Evolutionary conservation across 257 asterid species (phyloP).

Genomic region (Linaria vulgaris): DNA sequence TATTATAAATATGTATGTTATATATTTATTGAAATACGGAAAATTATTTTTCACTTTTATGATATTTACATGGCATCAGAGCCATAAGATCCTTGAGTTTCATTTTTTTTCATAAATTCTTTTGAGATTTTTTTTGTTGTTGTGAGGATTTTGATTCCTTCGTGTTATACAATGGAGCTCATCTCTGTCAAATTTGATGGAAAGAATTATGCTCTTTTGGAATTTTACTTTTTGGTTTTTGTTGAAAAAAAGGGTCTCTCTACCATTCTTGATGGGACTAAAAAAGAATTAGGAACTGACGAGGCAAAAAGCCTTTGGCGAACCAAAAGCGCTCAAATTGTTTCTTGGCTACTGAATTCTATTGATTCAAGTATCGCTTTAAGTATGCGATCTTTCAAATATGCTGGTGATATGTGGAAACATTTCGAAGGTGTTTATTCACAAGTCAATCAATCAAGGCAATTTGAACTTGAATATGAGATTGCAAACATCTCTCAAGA

Average conservation of each 20-base stretch:
- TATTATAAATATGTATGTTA: too few relatives aligned
- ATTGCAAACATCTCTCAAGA: constrained; percentile 1
- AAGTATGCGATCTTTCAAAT: constrained; percentile 10
- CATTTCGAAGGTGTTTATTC: constrained; percentile 16
- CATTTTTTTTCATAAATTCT: too few relatives aligned
- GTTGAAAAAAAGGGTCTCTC: constrained; percentile 15
- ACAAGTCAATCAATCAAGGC: constrained; percentile 14
- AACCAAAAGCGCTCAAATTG: constrained; percentile 15
- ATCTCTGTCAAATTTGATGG: too few relatives aligned
- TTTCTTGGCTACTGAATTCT: constrained; percentile 9
- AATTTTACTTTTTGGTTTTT: constrained; percentile 11
- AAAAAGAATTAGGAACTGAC: background rate
- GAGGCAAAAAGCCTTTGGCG: too few relatives aligned
- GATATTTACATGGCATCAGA: too few relatives aligned
- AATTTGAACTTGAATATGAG: too few relatives aligned
- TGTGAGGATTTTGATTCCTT: too few relatives aligned
- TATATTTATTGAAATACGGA: too few relatives aligned
- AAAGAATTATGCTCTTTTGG: constrained; percentile 14
- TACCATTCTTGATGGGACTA: background rate
- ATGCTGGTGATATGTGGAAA: constrained; percentile 3
- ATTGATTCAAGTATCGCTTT: constrained; percentile 13
- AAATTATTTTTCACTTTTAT: too few relatives aligned
- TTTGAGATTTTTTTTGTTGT: too few relatives aligned
- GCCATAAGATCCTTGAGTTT: too few relatives aligned
- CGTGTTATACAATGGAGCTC: constrained; percentile 1